phyloP scores from a whole-genome alignment of 106 monocot species.

The Allium sativum region DNA sequence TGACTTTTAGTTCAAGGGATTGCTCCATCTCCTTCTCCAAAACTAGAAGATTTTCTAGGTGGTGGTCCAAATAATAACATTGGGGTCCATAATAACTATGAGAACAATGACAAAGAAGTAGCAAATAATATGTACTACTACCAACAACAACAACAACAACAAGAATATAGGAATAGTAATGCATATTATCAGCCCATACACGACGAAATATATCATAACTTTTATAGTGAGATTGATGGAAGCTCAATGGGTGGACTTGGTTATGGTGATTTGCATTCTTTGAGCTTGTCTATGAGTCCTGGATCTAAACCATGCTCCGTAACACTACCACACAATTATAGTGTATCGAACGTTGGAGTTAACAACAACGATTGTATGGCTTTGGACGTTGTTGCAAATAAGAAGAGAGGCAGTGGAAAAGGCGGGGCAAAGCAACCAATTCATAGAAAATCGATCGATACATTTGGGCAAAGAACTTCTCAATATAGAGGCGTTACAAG shows the following conservation, averaged over 20 bases:
- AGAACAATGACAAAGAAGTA: constrained; percentile 63
- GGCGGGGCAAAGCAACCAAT: constrained; percentile 62
- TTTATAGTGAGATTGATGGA: constrained; percentile 13
- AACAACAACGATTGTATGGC: constrained; percentile 19
- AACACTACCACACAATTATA: constrained; percentile 31
- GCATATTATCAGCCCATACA: too few species aligned
- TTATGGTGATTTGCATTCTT: constrained; percentile 56
- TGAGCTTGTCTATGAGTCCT: constrained; percentile 93
- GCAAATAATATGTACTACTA: constrained; percentile 27
- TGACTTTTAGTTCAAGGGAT: constrained; percentile 43
- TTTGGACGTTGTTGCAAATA: constrained; percentile 36
- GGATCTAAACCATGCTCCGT: constrained; percentile 74
- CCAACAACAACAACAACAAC: constrained; percentile 50
- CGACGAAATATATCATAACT: too few species aligned
- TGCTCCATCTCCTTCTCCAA: constrained; percentile 74
- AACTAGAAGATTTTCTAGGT: constrained; percentile 90
- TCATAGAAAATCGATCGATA: constrained; percentile 91
- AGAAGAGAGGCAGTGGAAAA: constrained; percentile 58
- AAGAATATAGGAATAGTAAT: neutral
- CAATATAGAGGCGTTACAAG: constrained; percentile 93
- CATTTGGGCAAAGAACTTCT: constrained; percentile 97
- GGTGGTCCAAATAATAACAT: constrained; percentile 71
- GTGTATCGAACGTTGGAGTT: constrained; percentile 8
- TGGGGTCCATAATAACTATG: constrained; percentile 65
- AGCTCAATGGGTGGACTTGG: constrained; percentile 13